phyloP scores from a whole-genome alignment of 2,329 filamentous ascomycete genomes.

The Ascochyta viciae-villosae region DNA sequence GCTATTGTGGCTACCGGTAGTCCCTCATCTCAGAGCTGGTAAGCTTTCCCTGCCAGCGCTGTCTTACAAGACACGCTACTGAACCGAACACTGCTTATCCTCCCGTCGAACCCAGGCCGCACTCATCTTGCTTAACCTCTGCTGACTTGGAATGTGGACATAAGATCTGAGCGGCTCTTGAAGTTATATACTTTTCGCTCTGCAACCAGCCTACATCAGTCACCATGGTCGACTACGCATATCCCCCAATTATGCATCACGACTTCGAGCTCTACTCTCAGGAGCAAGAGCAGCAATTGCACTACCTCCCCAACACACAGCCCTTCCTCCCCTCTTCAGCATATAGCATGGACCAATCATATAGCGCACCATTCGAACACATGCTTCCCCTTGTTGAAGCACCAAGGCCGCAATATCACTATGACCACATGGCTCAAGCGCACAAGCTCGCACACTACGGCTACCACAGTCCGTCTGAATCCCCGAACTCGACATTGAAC shows the following conservation, averaged over 20 bases:
- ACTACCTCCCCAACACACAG: slow-evolving; percentile 41
- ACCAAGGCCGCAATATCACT: slow-evolving; percentile 45
- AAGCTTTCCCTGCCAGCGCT: slow-evolving; percentile 41
- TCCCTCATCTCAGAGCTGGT: slow-evolving; percentile 37
- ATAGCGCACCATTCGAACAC: slow-evolving; percentile 47
- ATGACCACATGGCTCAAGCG: slow-evolving; percentile 45
- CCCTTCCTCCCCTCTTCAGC: slow-evolving; percentile 38
- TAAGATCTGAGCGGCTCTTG: slow-evolving; percentile 26
- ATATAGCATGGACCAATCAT: slow-evolving; percentile 45
- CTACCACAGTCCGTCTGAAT: slow-evolving; percentile 50
- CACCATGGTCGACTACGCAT: slow-evolving; percentile 49
- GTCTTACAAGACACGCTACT: slow-evolving; percentile 17
- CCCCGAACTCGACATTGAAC: slow-evolving; percentile 54
- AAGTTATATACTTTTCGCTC: slow-evolving; percentile 19
- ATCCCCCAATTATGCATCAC: slow-evolving; percentile 41
- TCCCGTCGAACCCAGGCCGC: slow-evolving; percentile 11
- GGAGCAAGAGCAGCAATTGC: slow-evolving; percentile 41
- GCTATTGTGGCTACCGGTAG: slow-evolving; percentile 14
- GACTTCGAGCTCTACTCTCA: slow-evolving; percentile 50
- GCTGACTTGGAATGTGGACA: slow-evolving; percentile 35
- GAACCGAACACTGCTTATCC: slow-evolving; percentile 15
- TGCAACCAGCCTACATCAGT: slow-evolving; percentile 13
- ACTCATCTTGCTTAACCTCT: slow-evolving; percentile 28
- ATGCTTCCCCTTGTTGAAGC: slow-evolving; percentile 43
- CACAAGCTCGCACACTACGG: slow-evolving; percentile 48